phyloP scores from a whole-genome alignment of 768 basidiomycete genomes.

The Boletus pseudo-olivaceus region DNA sequence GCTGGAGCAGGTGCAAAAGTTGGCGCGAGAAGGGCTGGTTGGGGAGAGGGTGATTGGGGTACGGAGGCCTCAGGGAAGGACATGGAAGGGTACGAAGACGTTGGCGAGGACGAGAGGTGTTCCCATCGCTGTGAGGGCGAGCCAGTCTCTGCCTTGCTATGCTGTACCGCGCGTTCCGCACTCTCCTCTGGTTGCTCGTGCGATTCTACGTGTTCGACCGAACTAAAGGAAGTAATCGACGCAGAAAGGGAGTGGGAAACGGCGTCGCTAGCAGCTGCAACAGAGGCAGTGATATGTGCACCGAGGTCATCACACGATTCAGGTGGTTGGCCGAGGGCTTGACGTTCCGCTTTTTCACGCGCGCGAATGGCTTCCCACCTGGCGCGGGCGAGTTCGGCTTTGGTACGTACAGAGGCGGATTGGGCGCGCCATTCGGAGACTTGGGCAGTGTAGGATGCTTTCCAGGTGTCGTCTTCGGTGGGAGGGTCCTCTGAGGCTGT shows the following conservation, averaged over 20 bases:
- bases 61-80: constrained; percentile 64
- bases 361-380: constrained; percentile 65
- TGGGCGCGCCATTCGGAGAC: constrained; percentile 68
- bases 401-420: constrained; percentile 67
- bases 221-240: constrained; percentile 19
- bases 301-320: constrained; percentile 25
- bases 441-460: constrained; percentile 64
- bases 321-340: constrained; percentile 22
- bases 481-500: not conserved
- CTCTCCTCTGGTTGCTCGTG: constrained; percentile 31
- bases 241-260: constrained; percentile 19
- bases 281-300: constrained; percentile 23
- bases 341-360: constrained; percentile 43
- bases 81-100: constrained; percentile 76
- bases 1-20: constrained; percentile 1
- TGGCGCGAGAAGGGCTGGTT: constrained; percentile 19
- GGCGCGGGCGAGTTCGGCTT: constrained; percentile 69
- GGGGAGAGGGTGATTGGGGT: constrained; percentile 43
- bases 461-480: constrained; percentile 50
- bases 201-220: constrained; percentile 9
- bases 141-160: constrained; percentile 11
- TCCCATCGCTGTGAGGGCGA: constrained; percentile 66
- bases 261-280: constrained; percentile 15
- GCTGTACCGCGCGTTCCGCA: not conserved
- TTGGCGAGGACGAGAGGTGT: constrained; percentile 56